Percentiles rank a stretch among this genome's conserved stretches.
These are phyloP conservation scores for Thuidium tamariscinum DNA, from an alignment of 225 moss, liverwort and hornwort species.

Conservation along the genomic window DNA sequence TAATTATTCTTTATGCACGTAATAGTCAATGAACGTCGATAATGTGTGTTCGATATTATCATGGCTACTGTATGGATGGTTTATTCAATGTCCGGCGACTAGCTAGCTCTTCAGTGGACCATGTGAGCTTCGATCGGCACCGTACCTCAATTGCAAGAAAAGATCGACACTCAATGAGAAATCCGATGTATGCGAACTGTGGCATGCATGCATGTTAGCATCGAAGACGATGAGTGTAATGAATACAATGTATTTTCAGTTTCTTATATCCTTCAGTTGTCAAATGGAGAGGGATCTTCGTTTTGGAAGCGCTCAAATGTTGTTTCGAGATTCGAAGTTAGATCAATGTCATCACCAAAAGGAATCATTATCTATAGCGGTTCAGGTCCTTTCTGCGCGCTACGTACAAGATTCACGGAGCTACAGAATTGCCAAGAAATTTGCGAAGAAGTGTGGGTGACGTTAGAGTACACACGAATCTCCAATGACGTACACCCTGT, in stretches of 20 bases:
- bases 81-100: too few relatives aligned
- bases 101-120: too few relatives aligned
- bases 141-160: too few relatives aligned
- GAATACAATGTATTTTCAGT: not conserved
- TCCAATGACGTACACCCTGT: not conserved
- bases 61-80: too few relatives aligned
- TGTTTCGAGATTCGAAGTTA: not conserved
- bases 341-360: not conserved
- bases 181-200: not conserved
- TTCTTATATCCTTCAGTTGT: not conserved
- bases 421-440: not conserved
- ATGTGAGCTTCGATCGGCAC: too few relatives aligned
- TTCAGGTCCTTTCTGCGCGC: not conserved
- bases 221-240: not conserved
- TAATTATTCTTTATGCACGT: too few relatives aligned
- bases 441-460: not conserved
- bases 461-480: not conserved
- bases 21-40: too few relatives aligned
- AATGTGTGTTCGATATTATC: too few relatives aligned
- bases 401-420: not conserved
- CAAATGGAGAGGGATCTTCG: not conserved
- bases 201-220: not conserved
- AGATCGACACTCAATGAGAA: too few relatives aligned
- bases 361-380: not conserved
- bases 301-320: not conserved